Evolutionary conservation across 768 basidiomycete genomes (phyloP).

Genomic region (Suillus subluteus): DNA sequence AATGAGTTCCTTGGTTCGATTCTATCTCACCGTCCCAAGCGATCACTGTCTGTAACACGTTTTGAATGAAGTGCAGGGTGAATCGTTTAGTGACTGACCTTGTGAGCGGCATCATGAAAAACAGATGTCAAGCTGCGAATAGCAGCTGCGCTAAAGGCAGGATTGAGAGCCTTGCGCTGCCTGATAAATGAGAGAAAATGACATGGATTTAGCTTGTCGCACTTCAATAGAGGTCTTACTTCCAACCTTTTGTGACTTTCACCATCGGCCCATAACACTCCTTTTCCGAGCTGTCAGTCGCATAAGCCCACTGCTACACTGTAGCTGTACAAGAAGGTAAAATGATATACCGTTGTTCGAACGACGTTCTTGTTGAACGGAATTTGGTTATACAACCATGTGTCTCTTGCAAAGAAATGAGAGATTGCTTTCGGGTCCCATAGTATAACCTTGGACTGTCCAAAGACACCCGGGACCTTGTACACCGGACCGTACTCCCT

Average conservation of each 20-base stretch:
- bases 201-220: neutral
- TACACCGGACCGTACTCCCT: constrained; percentile 48
- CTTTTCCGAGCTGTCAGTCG: constrained; percentile 22
- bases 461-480: constrained; percentile 39
- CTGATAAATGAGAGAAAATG: constrained; percentile 23
- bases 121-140: constrained; percentile 49
- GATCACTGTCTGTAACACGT: neutral
- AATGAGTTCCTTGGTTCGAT: neutral
- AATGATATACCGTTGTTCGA: constrained; percentile 40
- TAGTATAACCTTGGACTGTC: constrained; percentile 38
- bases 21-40: constrained; percentile 2
- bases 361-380: constrained; percentile 40
- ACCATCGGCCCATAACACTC: constrained; percentile 38
- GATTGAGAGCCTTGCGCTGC: constrained; percentile 53
- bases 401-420: constrained; percentile 54
- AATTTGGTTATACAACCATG: constrained; percentile 47
- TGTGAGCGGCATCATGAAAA: constrained; percentile 56
- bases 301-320: neutral
- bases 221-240: too few species aligned
- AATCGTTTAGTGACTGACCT: constrained; percentile 33
- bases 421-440: constrained; percentile 50
- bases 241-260: constrained; percentile 13
- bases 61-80: neutral
- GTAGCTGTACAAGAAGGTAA: neutral
- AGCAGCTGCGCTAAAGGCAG: constrained; percentile 56